Evolutionary conservation across 805 yeast genomes (phyloP), one percentile per base, ranked within the genome.

Genomic region (Phaffomyces opuntiae): DNA sequence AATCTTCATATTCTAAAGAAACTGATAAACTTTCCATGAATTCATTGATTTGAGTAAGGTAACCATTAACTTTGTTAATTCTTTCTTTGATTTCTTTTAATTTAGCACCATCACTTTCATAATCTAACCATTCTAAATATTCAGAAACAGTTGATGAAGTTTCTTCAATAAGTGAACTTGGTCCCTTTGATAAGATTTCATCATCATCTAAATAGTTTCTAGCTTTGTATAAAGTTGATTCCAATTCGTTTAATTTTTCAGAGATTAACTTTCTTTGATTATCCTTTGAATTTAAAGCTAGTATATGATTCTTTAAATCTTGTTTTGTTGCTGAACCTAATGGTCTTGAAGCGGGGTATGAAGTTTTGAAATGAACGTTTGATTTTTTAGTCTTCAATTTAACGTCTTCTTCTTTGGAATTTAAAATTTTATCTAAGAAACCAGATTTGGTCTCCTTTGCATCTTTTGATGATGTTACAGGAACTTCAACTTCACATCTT

Each of bases 121-220:
- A 78, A 42, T 87, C 95, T 35, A 88, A 66, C 96, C 96, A 87
- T 48, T 83, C 91, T 39, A 85, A 65, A 25, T 70, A 64, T 11
- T 77, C 80, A 14, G 67, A 46, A 5, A 83, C 75, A 7, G 67
- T 50, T 0, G 54, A 46, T 1, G 66, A 51, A 9, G 73, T 63
- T 29, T 61, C 53, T 6, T 67, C 71, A 7, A 77, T 49, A 35
- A 70, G 65, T 0, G 61, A 54, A 6, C 62, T 56, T 9, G 78
- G 77, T 0, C 74, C 68, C 39, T 69, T 73, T 12, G 62, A 62
- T 0, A 51, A 47, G 8, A 72, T 73, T 24, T 73, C 77, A 36
- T 74, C 74, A 31, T 78, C 78, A 16, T 78, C 83, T 17, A 87
- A 55, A 43, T 67, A 72, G 9, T 75, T 70, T 47, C 95, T 78